Evolutionary conservation across 1,284 basidiomycete species (phyloP), one percentile per base, ranked within the genome.

Genomic region (Tilletia setariae): DNA sequence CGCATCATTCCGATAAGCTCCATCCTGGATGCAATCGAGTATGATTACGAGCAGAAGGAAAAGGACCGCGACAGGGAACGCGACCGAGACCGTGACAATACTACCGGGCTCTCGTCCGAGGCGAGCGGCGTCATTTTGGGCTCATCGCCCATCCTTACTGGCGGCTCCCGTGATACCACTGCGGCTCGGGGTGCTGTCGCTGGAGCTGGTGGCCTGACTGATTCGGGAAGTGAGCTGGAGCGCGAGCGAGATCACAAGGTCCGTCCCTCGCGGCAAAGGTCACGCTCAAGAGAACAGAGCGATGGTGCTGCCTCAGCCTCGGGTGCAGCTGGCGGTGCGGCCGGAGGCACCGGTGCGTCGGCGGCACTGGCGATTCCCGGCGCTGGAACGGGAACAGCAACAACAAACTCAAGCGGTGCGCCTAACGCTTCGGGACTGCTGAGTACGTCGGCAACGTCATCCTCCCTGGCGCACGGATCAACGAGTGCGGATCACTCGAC

Each of bases 21-120:
- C 65, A 91, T 99, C 69, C 86, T 98, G 53, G 96, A 98, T 81
- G 94, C 94, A 0, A 86, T 99, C 72, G 95, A 98, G 82, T 92
- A 90, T 80, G 66, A 64, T 62, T 62, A 23, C 66, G 28, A 13
- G 9, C 30, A 61, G 56, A 61, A 61, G 32, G 56, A 61, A 9
- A 61, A 61, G 56, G 56, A 61, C 30, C 56, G 56, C 32, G 56
- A 61, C 15, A 25, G 56, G 8, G 56, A 61, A 32, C 65, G n/a
- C 63, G 69, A 61, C 15, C 56, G 56, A 16, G 56, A 61, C 8
- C 65, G n/a, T 59, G 69, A 40, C 65, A 23, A 67, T 47, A 9
- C 49, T 63, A 13, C 9, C 59, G 63, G 47, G 25, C 61, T 59
- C 35, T 25, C 25, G 42, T 32, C 65, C n/a, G 49, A 63, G 65